Percentiles rank a stretch among this genome's conserved stretches.
Conservation (phyloP, 805 yeast species). For the Yueomyces sp. region DNA sequence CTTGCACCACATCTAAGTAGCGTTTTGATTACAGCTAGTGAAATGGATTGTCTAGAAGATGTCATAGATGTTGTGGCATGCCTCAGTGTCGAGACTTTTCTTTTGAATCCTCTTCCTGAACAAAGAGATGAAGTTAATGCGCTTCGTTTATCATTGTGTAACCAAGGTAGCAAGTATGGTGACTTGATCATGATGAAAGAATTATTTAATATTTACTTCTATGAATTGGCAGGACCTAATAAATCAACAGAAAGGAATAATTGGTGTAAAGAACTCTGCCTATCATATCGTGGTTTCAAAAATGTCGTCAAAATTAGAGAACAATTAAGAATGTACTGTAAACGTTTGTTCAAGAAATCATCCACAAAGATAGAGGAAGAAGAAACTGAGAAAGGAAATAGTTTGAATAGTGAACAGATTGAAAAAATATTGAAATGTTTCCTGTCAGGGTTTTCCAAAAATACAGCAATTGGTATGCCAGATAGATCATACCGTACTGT, state of each 20-base stretch:
- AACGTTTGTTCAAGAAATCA: constrained; percentile 2
- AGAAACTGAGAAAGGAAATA: neutral
- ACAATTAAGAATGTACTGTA: constrained; percentile 37
- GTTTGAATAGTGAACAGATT: constrained; percentile 20
- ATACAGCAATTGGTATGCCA: constrained; percentile 89
- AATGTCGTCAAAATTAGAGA: constrained; percentile 63
- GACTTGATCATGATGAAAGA: constrained; percentile 78
- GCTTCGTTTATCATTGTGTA: constrained; percentile 53
- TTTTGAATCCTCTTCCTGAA: constrained; percentile 69
- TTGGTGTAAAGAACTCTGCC: constrained; percentile 74
- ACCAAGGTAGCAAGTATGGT: constrained; percentile 61
- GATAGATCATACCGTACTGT: constrained; percentile 87
- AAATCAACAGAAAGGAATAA: constrained; percentile 44
- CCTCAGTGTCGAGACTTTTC: constrained; percentile 79
- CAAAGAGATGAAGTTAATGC: constrained; percentile 75
- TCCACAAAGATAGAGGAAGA: constrained; percentile 1
- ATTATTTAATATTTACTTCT: constrained; percentile 41
- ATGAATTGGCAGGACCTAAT: constrained; percentile 5
- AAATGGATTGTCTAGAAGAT: constrained; percentile 38
- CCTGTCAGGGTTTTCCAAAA: constrained; percentile 68
- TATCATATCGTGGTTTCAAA: constrained; percentile 67
- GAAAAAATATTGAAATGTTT: constrained; percentile 61
- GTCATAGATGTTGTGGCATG: constrained; percentile 88
- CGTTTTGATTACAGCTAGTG: constrained; percentile 61
- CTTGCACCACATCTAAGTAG: constrained; percentile 86